Evolutionary conservation across 2,329 filamentous ascomycete species (phyloP).

Genomic region (Hymenoscyphus linearis): DNA sequence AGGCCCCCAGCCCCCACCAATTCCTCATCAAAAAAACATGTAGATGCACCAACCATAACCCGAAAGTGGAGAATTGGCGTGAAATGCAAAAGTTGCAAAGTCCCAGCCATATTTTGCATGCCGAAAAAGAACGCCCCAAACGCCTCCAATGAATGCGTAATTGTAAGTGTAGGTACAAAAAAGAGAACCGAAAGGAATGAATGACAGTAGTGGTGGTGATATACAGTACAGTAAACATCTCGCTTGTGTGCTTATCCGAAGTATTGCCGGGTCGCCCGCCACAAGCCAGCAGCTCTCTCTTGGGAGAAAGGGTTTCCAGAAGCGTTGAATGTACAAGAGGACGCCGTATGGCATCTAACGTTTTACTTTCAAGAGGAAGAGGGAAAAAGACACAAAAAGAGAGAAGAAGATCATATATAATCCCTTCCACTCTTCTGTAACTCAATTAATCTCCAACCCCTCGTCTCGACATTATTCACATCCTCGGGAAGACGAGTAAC

Average conservation of each 20-base stretch:
- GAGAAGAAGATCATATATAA: conserved; percentile 55
- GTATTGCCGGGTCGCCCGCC: background rate
- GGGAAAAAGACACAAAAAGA: background rate
- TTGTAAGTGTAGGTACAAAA: conserved; percentile 9
- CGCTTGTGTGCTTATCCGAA: background rate
- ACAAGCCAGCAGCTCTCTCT: background rate
- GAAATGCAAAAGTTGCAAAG: conserved; percentile 3
- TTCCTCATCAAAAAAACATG: too few species aligned
- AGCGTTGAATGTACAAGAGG: background rate
- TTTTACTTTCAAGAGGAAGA: background rate
- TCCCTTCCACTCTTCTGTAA: conserved; percentile 97
- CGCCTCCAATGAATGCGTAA: conserved; percentile 8
- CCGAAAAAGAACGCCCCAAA: conserved; percentile 5
- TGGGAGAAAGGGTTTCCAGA: background rate
- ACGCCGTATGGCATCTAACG: background rate
- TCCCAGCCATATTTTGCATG: background rate
- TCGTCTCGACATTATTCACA: conserved; percentile 92
- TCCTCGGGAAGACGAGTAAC: conserved; percentile 92
- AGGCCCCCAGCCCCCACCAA: too few species aligned
- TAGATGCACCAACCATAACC: too few species aligned
- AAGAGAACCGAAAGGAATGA: too few species aligned
- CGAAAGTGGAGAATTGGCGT: conserved; percentile 9
- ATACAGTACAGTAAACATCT: conserved; percentile 1
- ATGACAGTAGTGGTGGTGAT: too few species aligned
- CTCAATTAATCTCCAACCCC: conserved; percentile 96